A percentile compares a stretch with the other conserved stretches of the same genome.
Conservation (phyloP, 805 yeast species). For the Candida germanica region DNA sequence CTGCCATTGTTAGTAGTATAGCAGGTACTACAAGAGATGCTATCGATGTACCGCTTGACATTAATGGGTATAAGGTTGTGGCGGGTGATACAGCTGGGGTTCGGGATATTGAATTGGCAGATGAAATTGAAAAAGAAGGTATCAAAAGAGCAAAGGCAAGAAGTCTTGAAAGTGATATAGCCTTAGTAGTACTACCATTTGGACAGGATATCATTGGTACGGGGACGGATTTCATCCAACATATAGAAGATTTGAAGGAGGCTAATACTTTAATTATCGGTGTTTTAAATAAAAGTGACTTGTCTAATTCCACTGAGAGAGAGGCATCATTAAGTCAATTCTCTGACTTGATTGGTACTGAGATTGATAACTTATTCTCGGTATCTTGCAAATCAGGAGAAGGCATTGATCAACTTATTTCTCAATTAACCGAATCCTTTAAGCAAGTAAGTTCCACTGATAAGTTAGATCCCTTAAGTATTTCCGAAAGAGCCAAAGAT, state of each 20-base stretch:
- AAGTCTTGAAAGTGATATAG: slow-evolving; percentile 61
- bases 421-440: slow-evolving; percentile 44
- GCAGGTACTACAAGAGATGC: slow-evolving; percentile 96
- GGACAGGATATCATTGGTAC: slow-evolving; percentile 17
- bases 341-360: slow-evolving; percentile 13
- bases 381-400: slow-evolving; percentile 60
- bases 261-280: slow-evolving; percentile 35
- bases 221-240: slow-evolving; percentile 36
- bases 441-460: slow-evolving; percentile 47
- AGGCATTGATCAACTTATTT: slow-evolving; percentile 54
- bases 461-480: slow-evolving; percentile 60
- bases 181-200: slow-evolving; percentile 61
- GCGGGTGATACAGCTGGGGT: slow-evolving; percentile 95
- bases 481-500: slow-evolving; percentile 75
- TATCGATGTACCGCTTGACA: slow-evolving; percentile 75
- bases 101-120: slow-evolving; percentile 46
- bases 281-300: slow-evolving; percentile 61
- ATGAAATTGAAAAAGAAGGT: slow-evolving; percentile 73
- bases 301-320: slow-evolving; percentile 21
- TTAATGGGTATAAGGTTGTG: slow-evolving; percentile 79
- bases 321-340: slow-evolving; percentile 1
- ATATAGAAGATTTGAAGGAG: slow-evolving; percentile 29
- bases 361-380: slow-evolving; percentile 14
- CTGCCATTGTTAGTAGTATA: slow-evolving; percentile 84
- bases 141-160: slow-evolving; percentile 69